Conservation (phyloP, 2,329 filamentous ascomycete genomes). For the Teratosphaeria gauchensis region DNA sequence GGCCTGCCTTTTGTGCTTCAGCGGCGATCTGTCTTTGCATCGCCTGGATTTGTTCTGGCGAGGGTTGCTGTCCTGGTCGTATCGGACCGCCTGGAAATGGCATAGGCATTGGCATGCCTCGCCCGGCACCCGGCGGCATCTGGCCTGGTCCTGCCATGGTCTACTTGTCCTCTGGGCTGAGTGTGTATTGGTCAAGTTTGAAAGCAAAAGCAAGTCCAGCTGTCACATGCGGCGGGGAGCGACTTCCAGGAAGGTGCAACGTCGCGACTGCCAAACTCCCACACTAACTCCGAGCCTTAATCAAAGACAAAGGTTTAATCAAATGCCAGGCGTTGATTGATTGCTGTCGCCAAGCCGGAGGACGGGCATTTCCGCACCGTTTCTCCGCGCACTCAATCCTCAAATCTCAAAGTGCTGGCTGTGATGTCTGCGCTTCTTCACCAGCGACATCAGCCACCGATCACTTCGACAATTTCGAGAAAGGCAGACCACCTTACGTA, state of each 20-base stretch:
- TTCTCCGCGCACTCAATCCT: not conserved
- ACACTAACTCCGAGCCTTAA: not conserved
- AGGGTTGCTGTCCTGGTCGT: conserved; percentile 46
- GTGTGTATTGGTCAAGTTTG: not conserved
- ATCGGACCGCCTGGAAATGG: conserved; percentile 6
- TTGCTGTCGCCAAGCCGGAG: not conserved
- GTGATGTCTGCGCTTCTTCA: not conserved
- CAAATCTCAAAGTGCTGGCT: not conserved
- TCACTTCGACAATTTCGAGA: conserved; percentile 26
- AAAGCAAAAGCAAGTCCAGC: not conserved
- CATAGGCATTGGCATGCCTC: not conserved
- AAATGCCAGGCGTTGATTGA: no score
- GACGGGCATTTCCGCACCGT: not conserved
- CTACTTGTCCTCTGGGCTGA: not conserved
- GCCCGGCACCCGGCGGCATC: not conserved
- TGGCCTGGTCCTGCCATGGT: conserved; percentile 10
- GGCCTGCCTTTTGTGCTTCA: conserved; percentile 74
- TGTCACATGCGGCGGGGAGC: not conserved
- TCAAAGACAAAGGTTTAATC: no score
- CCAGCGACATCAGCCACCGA: conserved; percentile 1
- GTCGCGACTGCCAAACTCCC: not conserved
- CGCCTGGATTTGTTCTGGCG: conserved; percentile 72
- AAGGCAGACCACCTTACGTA: conserved; percentile 59
- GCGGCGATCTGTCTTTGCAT: conserved; percentile 76
- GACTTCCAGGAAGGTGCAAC: not conserved